Evolutionary conservation across 2,329 filamentous ascomycete species (phyloP).

Genomic region (Zymoseptoria ardabiliae): DNA sequence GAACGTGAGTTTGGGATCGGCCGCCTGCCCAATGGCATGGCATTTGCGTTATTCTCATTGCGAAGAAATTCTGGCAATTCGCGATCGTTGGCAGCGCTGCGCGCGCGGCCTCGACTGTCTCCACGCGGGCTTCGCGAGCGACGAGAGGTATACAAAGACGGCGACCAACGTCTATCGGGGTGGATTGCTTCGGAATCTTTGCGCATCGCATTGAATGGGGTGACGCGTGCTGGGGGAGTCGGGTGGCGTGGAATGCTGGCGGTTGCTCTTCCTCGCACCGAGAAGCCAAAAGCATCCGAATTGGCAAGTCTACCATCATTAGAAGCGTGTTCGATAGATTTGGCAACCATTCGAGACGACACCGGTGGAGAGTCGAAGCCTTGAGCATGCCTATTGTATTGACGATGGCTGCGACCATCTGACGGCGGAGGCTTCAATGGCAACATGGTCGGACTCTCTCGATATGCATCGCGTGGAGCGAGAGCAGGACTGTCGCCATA

Average conservation of each 20-base stretch:
- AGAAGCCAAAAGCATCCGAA: not conserved
- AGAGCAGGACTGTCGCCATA: not conserved
- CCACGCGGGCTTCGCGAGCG: not conserved
- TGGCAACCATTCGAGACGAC: not conserved
- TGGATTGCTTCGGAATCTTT: not conserved
- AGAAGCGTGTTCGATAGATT: not conserved
- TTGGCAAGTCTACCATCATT: not conserved
- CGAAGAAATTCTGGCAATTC: not conserved
- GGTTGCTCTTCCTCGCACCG: not conserved
- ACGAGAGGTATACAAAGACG: not conserved
- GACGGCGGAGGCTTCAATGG: not conserved
- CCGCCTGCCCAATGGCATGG: not conserved
- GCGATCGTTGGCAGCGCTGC: not conserved
- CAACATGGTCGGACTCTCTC: not conserved
- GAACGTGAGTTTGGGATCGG: not conserved
- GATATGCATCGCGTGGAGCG: not conserved
- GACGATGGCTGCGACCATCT: not conserved
- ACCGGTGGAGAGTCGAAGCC: not conserved
- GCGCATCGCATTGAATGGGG: not conserved
- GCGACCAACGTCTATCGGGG: not conserved
- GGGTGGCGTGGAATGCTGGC: not conserved
- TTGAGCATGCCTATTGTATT: not conserved
- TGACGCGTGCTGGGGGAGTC: not conserved
- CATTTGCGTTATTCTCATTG: not conserved
- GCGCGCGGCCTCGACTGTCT: not conserved